A percentile compares a stretch with the other conserved stretches of the same genome.
These are phyloP conservation scores for Solanum corneliomulleri DNA, from an alignment of 257 asterid species.

Conservation along the genomic window DNA sequence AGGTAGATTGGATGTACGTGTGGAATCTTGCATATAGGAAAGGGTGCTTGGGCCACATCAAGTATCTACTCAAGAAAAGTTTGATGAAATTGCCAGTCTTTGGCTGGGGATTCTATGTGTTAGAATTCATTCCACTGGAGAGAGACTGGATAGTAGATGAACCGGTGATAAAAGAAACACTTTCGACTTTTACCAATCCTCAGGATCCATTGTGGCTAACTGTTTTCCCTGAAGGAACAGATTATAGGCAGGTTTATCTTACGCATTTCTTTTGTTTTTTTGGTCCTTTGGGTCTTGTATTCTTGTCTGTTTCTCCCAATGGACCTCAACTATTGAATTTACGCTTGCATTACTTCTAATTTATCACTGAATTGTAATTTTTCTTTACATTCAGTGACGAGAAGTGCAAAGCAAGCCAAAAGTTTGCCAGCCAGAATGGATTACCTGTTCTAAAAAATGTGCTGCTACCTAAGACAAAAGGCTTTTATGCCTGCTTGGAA, in stretches of 20 bases:
- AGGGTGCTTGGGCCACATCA: constrained; percentile 52
- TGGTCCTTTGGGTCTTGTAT: not conserved
- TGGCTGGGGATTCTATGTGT: constrained; percentile 73
- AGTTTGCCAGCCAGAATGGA: constrained; percentile 65
- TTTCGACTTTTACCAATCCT: constrained; percentile 44
- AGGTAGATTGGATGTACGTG: constrained; percentile 93
- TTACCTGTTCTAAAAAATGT: constrained; percentile 68
- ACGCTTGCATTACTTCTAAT: not conserved
- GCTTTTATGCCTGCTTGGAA: constrained; percentile 61
- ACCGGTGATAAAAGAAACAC: constrained; percentile 30
- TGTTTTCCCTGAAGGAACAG: constrained; percentile 91
- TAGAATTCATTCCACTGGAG: constrained; percentile 78
- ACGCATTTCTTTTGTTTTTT: not conserved
- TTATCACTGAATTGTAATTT: not conserved
- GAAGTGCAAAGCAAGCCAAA: constrained; percentile 60
- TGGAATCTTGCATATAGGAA: constrained; percentile 86
- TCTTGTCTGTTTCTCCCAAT: not conserved
- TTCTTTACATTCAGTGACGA: constrained; percentile 44
- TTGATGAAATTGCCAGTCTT: constrained; percentile 78
- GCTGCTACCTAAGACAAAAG: constrained; percentile 76
- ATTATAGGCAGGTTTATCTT: constrained; percentile 49
- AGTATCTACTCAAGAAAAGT: constrained; percentile 71
- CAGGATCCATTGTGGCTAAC: constrained; percentile 80
- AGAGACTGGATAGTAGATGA: constrained; percentile 82
- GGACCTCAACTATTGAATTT: not conserved